phyloP scores from a whole-genome alignment of 176 grass and related monocot genomes.

The Cenchrus purpureus region DNA sequence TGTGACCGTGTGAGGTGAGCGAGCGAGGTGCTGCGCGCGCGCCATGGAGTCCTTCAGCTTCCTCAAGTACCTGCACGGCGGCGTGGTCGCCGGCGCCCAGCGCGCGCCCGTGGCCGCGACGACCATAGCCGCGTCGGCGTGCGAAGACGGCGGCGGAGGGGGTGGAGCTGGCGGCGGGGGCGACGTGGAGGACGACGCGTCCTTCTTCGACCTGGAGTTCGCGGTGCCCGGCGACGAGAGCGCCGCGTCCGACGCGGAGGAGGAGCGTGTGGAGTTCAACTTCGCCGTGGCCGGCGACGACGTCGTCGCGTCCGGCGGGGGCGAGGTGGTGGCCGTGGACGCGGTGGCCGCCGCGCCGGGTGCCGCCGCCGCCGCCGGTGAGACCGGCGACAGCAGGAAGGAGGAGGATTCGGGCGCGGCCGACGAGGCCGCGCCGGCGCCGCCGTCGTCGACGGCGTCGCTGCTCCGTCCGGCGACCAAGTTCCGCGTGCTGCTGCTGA shows the following conservation, averaged over 20 bases:
- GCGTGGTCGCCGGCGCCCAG: conserved; percentile 31
- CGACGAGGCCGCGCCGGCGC: neutral
- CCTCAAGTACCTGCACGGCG: conserved; percentile 86
- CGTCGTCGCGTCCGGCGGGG: conserved; percentile 5
- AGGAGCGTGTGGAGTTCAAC: conserved; percentile 57
- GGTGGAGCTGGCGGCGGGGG: conserved; percentile 45
- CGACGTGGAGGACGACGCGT: conserved; percentile 71
- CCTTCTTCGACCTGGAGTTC: conserved; percentile 99
- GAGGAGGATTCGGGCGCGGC: neutral
- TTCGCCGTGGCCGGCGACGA: conserved; percentile 52
- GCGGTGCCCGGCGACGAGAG: conserved; percentile 66
- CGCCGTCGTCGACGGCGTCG: conserved; percentile 16
- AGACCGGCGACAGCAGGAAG: conserved; percentile 1
- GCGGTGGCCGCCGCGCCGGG: neutral
- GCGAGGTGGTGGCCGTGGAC: conserved; percentile 26
- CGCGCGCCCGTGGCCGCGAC: conserved; percentile 25
- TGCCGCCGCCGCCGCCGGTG: neutral
- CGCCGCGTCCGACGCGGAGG: conserved; percentile 45
- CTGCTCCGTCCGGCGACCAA: conserved; percentile 71
- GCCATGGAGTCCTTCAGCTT: conserved; percentile 89
- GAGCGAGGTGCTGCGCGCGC: neutral
- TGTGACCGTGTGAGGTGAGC: neutral
- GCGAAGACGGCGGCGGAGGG: conserved; percentile 49
- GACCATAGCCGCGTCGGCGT: conserved; percentile 43
- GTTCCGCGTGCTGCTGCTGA: conserved; percentile 82